Base-by-base conservation (phyloP, 208 protist species). In the Trypanosoma rangeli region DNA sequence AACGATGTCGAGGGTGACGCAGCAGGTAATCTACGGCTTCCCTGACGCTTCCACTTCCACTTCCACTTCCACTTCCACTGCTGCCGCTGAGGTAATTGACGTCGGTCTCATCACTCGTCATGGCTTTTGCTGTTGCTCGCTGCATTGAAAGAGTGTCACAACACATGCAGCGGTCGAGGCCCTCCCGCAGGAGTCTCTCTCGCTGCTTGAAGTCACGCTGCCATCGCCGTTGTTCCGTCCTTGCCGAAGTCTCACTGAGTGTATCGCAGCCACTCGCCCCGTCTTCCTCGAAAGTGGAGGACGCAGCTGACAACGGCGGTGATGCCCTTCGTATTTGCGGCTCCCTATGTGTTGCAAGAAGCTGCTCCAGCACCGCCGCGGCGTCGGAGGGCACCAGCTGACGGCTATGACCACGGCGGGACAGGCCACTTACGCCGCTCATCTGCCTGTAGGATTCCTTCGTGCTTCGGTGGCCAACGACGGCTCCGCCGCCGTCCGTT, bases 31-130 rank as follows among this genome's bases (percentile, higher is more conserved):
- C 12, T 20, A 69, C 35, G 1, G n/a, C 42, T 54, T 61, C 64
- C 29, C 31, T 64, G 16, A 71, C 58, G 57, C 58, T 71, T 0
- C 44, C 62, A 24, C 58, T 37, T 46, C 44, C n/a, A n/a, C n/a
- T n/a, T n/a, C n/a, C 50, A 24, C 58, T 37, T 46, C 44, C n/a
- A 24, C 58, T 37, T 46, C 44, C 50, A 66, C 59, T 66, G 29
- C 59, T 73, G 68, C 68, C 53, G 42, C 68, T 73, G 5, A 59
- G 66, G 39, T 65, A 50, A 54, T 73, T 73, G 35, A 59, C 68
- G n/a, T 67, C 60, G 4, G 59, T 71, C 28, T 71, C 67, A 48
- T 64, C 55, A 57, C 46, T 35, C 50, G 22, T 8, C 37, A 39
- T 24, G 5, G 5, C 31, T 50, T 20, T 60, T 28, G 59, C 58